phyloP scores from a whole-genome alignment of 345 rosid species.

The Salix suchowensis region DNA sequence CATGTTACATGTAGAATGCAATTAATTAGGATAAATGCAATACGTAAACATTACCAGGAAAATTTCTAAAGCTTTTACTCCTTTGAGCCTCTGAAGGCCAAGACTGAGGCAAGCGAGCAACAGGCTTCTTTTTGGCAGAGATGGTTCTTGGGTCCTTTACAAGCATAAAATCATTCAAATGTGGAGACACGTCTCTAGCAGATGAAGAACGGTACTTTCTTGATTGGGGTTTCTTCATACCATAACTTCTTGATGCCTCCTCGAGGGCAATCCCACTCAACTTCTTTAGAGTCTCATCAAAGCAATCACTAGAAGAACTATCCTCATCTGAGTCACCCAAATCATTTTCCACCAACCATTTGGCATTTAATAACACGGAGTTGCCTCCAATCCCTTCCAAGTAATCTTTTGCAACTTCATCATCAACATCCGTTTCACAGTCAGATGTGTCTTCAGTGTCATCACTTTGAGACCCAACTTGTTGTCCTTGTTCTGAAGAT shows the following conservation, averaged over 20 bases:
- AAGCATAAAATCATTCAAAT: slow-evolving; percentile 63
- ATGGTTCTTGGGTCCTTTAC: slow-evolving; percentile 66
- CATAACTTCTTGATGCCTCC: slow-evolving; percentile 72
- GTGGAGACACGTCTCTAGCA: slow-evolving; percentile 37
- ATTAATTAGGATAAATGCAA: slow-evolving; percentile 6
- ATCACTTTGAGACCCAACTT: slow-evolving; percentile 42
- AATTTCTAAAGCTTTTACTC: slow-evolving; percentile 53
- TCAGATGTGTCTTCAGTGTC: slow-evolving; percentile 38
- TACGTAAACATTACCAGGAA: slow-evolving; percentile 53
- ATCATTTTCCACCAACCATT: slow-evolving; percentile 49
- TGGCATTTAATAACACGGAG: slow-evolving; percentile 46
- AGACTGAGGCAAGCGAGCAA: slow-evolving; percentile 51
- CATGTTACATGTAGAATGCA: slow-evolving; percentile 1
- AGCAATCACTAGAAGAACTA: slow-evolving; percentile 46
- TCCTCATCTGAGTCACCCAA: slow-evolving; percentile 43
- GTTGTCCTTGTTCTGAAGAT: slow-evolving; percentile 39
- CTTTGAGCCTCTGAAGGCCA: slow-evolving; percentile 58
- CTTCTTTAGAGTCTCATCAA: slow-evolving; percentile 48
- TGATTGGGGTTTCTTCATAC: slow-evolving; percentile 43
- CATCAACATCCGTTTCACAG: slow-evolving; percentile 62
- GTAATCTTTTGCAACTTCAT: slow-evolving; percentile 80
- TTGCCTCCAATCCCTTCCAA: slow-evolving; percentile 86
- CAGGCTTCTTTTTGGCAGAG: slow-evolving; percentile 57
- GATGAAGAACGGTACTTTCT: slow-evolving; percentile 28
- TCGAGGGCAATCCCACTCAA: slow-evolving; percentile 61